Evolutionary conservation across 78 protist genomes (phyloP).

Genomic region (Mastigamoeba balamuthi): DNA sequence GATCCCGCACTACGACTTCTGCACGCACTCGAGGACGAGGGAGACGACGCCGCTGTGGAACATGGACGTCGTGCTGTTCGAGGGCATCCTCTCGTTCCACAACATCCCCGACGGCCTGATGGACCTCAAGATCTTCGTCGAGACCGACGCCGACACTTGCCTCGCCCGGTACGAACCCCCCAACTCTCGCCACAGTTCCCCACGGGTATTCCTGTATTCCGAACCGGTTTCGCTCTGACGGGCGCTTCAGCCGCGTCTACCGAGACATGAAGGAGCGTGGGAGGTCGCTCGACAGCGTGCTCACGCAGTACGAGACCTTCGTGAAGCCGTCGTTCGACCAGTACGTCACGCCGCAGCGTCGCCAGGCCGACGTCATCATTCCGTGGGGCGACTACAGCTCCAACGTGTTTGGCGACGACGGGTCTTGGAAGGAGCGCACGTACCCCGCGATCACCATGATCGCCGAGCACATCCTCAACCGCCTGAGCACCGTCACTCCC

Average conservation of each 20-base stretch:
- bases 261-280: slow-evolving; percentile 70
- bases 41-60: slow-evolving; percentile 10
- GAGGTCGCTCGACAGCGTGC: slow-evolving; percentile 43
- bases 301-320: slow-evolving; percentile 55
- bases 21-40: slow-evolving; percentile 33
- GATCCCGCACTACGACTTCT: slow-evolving; percentile 52
- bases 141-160: slow-evolving; percentile 60
- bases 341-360: background rate
- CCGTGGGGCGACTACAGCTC: background rate
- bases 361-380: background rate
- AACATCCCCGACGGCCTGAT: slow-evolving; percentile 27
- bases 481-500: no score
- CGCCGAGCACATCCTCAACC: no score
- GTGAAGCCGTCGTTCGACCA: slow-evolving; percentile 50
- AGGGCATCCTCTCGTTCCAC: slow-evolving; percentile 62
- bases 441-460: no score
- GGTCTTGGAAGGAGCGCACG: no score
- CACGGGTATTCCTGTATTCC: no score
- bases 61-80: slow-evolving; percentile 55
- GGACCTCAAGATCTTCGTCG: slow-evolving; percentile 69
- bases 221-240: no score
- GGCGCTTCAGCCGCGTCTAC: no score
- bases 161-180: no score
- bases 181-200: no score
- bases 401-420: no score